These are phyloP conservation scores for Mariannaea sp. DNA, from an alignment of 2,329 filamentous ascomycete genomes.

Conservation along the genomic window DNA sequence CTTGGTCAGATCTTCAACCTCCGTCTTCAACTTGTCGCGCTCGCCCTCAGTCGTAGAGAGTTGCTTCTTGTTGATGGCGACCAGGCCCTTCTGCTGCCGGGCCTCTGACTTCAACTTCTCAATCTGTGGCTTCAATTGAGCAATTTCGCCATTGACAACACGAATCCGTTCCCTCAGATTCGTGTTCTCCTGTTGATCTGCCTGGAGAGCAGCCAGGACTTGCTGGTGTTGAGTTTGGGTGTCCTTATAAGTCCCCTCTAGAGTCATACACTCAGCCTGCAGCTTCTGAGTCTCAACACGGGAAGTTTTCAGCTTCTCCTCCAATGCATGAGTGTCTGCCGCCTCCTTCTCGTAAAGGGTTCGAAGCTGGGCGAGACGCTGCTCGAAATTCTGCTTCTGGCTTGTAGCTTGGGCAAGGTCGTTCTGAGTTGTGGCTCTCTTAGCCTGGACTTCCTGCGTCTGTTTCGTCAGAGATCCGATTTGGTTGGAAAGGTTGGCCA, in stretches of 20 bases:
- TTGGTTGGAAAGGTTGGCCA: slow-evolving; percentile 96
- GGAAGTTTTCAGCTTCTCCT: slow-evolving; percentile 78
- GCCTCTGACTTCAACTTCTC: slow-evolving; percentile 93
- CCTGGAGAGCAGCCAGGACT: slow-evolving; percentile 72
- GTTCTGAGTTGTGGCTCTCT: slow-evolving; percentile 77
- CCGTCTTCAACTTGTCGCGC: slow-evolving; percentile 81
- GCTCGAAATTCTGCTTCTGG: slow-evolving; percentile 93
- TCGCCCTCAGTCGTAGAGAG: slow-evolving; percentile 86
- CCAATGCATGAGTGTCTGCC: slow-evolving; percentile 79
- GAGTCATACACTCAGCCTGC: slow-evolving; percentile 78
- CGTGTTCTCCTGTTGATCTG: slow-evolving; percentile 87
- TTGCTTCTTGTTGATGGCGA: slow-evolving; percentile 99
- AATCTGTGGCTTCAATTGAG: slow-evolving; percentile 83
- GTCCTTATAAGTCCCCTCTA: slow-evolving; percentile 82
- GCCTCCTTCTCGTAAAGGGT: slow-evolving; percentile 92
- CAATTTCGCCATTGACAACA: slow-evolving; percentile 79
- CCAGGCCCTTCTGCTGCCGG: slow-evolving; percentile 92
- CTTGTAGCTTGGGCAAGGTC: slow-evolving; percentile 80
- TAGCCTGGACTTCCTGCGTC: slow-evolving; percentile 89
- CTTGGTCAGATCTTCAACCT: slow-evolving; percentile 72
- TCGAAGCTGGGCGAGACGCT: slow-evolving; percentile 83
- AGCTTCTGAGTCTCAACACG: slow-evolving; percentile 83
- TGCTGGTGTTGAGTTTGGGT: slow-evolving; percentile 82
- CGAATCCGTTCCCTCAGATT: slow-evolving; percentile 86
- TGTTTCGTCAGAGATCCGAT: slow-evolving; percentile 89